These are phyloP conservation scores for Cyberlindnera samutprakarnensis DNA, from an alignment of 805 yeast genomes.

Conservation along the genomic window DNA sequence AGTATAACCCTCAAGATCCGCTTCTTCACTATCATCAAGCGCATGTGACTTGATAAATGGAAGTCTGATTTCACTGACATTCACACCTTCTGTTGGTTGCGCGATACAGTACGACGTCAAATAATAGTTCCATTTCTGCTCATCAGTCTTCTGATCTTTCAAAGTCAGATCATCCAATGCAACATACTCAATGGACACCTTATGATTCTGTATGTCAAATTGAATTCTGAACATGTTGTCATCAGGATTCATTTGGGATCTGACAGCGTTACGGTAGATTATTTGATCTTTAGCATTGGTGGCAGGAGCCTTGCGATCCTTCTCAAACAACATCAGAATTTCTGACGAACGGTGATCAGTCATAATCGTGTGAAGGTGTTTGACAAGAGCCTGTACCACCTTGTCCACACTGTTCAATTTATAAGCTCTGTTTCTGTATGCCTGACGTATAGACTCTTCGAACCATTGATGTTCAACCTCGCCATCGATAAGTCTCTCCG, in stretches of 20 bases:
- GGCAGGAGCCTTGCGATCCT: constrained; percentile 54
- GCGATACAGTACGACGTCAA: constrained; percentile 89
- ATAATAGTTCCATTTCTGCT: constrained; percentile 88
- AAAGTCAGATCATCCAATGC: constrained; percentile 85
- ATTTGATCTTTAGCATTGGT: constrained; percentile 86
- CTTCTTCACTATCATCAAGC: constrained; percentile 37
- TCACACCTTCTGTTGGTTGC: constrained; percentile 95
- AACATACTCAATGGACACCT: constrained; percentile 70
- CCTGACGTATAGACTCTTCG: constrained; percentile 93
- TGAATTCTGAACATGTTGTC: constrained; percentile 91
- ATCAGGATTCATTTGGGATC: constrained; percentile 72
- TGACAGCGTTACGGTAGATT: constrained; percentile 79
- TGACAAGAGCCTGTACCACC: constrained; percentile 73
- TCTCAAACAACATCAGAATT: constrained; percentile 72
- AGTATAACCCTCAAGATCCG: constrained; percentile 50
- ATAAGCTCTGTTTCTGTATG: constrained; percentile 88
- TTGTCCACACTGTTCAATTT: constrained; percentile 90
- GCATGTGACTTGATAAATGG: constrained; percentile 64
- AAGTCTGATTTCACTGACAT: constrained; percentile 63
- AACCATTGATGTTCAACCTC: constrained; percentile 90
- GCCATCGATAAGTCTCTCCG: constrained; percentile 77
- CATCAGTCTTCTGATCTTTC: constrained; percentile 58
- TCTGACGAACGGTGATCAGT: constrained; percentile 77
- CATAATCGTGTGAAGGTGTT: constrained; percentile 80
- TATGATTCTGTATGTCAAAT: constrained; percentile 44